Conservation (phyloP, 768 basidiomycete species). For the Leccinum pellstonianum region DNA sequence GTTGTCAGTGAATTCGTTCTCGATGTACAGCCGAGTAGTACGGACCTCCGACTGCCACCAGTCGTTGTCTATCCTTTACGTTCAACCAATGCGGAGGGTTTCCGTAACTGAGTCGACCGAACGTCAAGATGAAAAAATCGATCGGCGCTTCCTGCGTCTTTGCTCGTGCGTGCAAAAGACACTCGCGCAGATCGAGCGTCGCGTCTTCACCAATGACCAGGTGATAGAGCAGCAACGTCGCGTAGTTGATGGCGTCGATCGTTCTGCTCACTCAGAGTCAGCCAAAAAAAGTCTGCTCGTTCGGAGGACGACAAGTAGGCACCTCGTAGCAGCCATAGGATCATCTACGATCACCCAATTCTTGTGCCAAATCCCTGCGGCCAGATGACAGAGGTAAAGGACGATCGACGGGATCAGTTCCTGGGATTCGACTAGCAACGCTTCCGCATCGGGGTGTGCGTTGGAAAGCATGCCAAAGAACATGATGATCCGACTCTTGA, state of each 20-base stretch:
- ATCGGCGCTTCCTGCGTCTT: slow-evolving; percentile 60
- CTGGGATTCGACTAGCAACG: slow-evolving; percentile 44
- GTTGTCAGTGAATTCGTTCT: slow-evolving; percentile 5
- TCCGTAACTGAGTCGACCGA: slow-evolving; percentile 73
- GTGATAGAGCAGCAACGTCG: slow-evolving; percentile 60
- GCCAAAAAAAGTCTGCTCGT: neutral
- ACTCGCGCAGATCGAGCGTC: slow-evolving; percentile 52
- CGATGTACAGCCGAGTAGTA: slow-evolving; percentile 9
- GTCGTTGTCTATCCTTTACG: slow-evolving; percentile 35
- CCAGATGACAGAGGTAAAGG: slow-evolving; percentile 49
- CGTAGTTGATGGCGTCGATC: slow-evolving; percentile 50
- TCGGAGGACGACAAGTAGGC: neutral
- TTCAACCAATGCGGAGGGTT: slow-evolving; percentile 63
- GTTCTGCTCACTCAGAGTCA: slow-evolving; percentile 37
- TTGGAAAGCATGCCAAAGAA: slow-evolving; percentile 40
- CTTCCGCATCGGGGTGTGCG: slow-evolving; percentile 39
- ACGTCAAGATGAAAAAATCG: slow-evolving; percentile 73
- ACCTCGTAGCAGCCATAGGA: slow-evolving; percentile 32
- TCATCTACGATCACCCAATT: slow-evolving; percentile 43
- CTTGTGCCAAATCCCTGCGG: slow-evolving; percentile 67
- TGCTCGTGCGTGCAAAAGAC: slow-evolving; percentile 53
- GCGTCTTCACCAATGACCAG: slow-evolving; percentile 53
- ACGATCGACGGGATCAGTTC: slow-evolving; percentile 66
- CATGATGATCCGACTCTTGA: slow-evolving; percentile 38
- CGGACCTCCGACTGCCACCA: slow-evolving; percentile 51